phyloP scores from a whole-genome alignment of 495 filamentous ascomycete species.

The Neurospora africana region DNA sequence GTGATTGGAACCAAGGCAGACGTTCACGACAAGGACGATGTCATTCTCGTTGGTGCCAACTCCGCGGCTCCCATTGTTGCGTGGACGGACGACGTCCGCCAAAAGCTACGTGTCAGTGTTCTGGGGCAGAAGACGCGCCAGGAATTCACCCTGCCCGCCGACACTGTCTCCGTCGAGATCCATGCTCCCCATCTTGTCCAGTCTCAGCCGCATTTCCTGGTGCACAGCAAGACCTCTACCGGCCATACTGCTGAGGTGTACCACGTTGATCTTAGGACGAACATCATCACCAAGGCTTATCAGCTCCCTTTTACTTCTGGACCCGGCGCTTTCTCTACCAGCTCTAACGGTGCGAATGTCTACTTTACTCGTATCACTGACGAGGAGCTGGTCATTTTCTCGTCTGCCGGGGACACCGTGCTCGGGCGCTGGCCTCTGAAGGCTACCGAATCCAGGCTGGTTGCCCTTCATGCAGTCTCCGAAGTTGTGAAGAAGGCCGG shows the following conservation, averaged over 20 bases:
- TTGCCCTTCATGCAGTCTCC: slow-evolving; percentile 56
- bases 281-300: slow-evolving; percentile 60
- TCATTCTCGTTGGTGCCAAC: slow-evolving; percentile 74
- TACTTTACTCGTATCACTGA: slow-evolving; percentile 77
- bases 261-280: slow-evolving; percentile 62
- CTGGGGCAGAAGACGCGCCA: slow-evolving; percentile 60
- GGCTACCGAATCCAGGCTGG: slow-evolving; percentile 23
- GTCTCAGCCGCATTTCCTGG: slow-evolving; percentile 68
- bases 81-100: slow-evolving; percentile 63
- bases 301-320: slow-evolving; percentile 57
- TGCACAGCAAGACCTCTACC: slow-evolving; percentile 62
- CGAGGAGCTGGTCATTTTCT: slow-evolving; percentile 59
- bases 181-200: slow-evolving; percentile 62
- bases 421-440: slow-evolving; percentile 60
- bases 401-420: slow-evolving; percentile 65
- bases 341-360: slow-evolving; percentile 65
- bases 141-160: slow-evolving; percentile 43
- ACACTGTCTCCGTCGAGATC: slow-evolving; percentile 54
- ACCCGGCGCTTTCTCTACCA: slow-evolving; percentile 66
- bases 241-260: slow-evolving; percentile 79
- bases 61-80: slow-evolving; percentile 71
- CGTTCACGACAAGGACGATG: slow-evolving; percentile 51
- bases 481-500: slow-evolving; percentile 62
- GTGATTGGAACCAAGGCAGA: slow-evolving; percentile 63
- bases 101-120: slow-evolving; percentile 66